phyloP scores from a whole-genome alignment of 2,329 filamentous ascomycete genomes.

The Fusarium bactridioides region DNA sequence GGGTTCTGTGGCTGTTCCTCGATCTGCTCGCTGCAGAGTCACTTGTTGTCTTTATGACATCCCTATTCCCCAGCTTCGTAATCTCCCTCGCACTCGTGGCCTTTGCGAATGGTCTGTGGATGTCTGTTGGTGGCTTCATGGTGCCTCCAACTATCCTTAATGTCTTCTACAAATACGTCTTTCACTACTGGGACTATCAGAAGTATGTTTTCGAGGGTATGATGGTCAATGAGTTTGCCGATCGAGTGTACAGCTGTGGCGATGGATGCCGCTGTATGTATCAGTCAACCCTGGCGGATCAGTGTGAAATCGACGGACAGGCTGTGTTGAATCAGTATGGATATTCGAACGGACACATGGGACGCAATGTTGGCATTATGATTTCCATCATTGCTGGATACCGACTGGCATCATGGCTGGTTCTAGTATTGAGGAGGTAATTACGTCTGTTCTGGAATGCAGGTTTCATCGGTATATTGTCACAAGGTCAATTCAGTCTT shows the following conservation, averaged over 20 bases:
- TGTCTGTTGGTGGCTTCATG: conserved; percentile 85
- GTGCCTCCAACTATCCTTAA: conserved; percentile 77
- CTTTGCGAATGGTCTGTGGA: conserved; percentile 90
- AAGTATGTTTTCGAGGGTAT: conserved; percentile 88
- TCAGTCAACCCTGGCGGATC: conserved; percentile 56
- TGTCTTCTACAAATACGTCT: conserved; percentile 85
- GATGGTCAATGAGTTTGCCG: conserved; percentile 88
- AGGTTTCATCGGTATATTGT: not conserved
- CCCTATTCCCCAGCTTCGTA: conserved; percentile 80
- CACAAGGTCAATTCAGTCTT: not conserved
- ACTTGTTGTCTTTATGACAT: conserved; percentile 78
- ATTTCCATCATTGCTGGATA: conserved; percentile 74
- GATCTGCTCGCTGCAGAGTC: conserved; percentile 84
- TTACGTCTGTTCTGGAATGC: not conserved
- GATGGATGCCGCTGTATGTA: conserved; percentile 74
- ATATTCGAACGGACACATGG: conserved; percentile 72
- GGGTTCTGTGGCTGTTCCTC: conserved; percentile 85
- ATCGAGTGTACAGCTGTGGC: conserved; percentile 63
- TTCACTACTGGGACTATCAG: conserved; percentile 90
- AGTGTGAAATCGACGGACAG: conserved; percentile 75
- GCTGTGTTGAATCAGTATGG: conserved; percentile 76
- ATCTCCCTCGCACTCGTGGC: conserved; percentile 80
- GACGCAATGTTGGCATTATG: conserved; percentile 81
- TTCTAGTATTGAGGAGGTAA: conserved; percentile 52
- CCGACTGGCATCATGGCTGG: conserved; percentile 66